Evolutionary conservation across 768 basidiomycete species (phyloP), one percentile per base, ranked within the genome.

Genomic region (Rhodocollybia butyracea): DNA sequence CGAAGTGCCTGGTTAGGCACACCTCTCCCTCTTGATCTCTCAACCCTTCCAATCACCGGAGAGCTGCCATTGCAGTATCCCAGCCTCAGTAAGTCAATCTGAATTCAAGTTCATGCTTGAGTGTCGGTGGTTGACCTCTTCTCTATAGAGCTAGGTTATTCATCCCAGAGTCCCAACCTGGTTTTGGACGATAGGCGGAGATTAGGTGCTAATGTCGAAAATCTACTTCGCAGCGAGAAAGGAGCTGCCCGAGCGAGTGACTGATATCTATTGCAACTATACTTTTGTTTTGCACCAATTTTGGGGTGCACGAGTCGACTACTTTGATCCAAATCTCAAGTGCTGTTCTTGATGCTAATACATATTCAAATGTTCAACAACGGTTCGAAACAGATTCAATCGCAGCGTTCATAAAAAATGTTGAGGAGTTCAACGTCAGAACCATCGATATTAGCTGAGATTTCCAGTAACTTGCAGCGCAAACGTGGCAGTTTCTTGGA

Each of bases 1-100:
- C 82, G 89, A 3, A 75, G 70, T 22, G 83, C 88, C 1, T 91
- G 89, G 89, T 78, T 91, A 15, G 89, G 89, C 0, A 80, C 84
- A 30, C 66, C 89, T 2, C 86, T 76, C 69, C 85, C 86, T 1
- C 75, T 91, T 21, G 84, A 90, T 62, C 76, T 89, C 6, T 73
- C 78, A 10, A 67, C 59, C 6, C 75, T 91, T 19, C 82, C 84
- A 0, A 55, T 82, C n/a, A 62, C 68, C 47, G 77, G 80, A 0
- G 70, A 79, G 2, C 60, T 89, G n/a, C 88, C 87, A 0, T 56
- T 83, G 21, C 88, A 91, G 61, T 91, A 91, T 58, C 69, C 82
- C 2, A 84, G 79, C 54, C 73, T 87, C 46, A 80, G 86, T 86
- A 62, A 59, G 82, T 71, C n/a, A 24, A 17, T 26, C 41, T 40